Conservation (phyloP, 345 rosid species). For the Euphorbia lathyris region DNA sequence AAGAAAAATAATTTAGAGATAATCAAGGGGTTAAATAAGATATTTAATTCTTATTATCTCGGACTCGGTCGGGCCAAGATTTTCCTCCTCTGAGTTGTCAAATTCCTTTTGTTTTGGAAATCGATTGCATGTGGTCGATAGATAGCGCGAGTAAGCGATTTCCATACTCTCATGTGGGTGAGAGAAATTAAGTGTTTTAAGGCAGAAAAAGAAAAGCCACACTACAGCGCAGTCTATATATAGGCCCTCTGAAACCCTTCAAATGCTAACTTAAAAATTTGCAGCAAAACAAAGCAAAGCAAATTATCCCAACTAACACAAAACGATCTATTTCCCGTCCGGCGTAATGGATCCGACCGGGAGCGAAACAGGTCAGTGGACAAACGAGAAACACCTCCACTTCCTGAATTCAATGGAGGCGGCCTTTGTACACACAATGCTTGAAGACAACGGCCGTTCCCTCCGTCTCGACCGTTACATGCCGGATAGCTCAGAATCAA, state of each 20-base stretch:
- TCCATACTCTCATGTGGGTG: neutral
- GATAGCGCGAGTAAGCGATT: neutral
- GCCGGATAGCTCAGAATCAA: slow-evolving; percentile 48
- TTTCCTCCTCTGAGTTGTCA: neutral
- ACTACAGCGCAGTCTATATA: neutral
- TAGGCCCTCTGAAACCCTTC: neutral
- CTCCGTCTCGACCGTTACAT: slow-evolving; percentile 46
- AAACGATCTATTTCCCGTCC: slow-evolving; percentile 6
- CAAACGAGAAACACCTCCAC: slow-evolving; percentile 45
- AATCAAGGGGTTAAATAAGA: neutral
- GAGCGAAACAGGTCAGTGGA: slow-evolving; percentile 31
- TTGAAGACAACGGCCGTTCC: slow-evolving; percentile 21
- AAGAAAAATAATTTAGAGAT: neutral
- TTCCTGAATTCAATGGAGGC: slow-evolving; percentile 46
- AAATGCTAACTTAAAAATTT: neutral
- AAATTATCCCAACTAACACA: neutral
- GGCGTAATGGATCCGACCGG: slow-evolving; percentile 12
- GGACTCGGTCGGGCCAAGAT: too few species aligned
- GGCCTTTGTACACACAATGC: slow-evolving; percentile 41
- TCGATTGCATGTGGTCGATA: neutral
- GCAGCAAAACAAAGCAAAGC: neutral
- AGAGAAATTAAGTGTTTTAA: neutral
- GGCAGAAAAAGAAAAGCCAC: neutral
- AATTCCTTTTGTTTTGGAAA: neutral
- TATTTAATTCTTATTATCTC: too few species aligned